phyloP scores from a whole-genome alignment of 2,329 filamentous ascomycete genomes.

The Aspergillus felis region DNA sequence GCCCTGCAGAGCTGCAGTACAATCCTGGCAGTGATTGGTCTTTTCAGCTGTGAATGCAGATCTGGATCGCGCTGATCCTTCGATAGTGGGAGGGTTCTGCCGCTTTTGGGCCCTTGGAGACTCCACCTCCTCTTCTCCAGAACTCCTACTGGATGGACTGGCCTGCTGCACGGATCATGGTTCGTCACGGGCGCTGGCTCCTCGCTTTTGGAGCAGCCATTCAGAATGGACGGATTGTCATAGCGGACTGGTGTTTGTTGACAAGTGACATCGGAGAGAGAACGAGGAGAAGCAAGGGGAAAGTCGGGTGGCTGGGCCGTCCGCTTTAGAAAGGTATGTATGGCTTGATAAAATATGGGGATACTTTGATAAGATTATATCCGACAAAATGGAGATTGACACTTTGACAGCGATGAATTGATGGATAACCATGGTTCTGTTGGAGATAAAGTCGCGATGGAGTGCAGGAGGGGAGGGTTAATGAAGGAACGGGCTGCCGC shows the following conservation, averaged over 20 bases:
- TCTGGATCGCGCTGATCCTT: slow-evolving; percentile 10
- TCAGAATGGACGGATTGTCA: slow-evolving; percentile 11
- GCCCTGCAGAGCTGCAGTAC: neutral
- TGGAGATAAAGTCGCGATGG: neutral
- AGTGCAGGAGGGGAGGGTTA: neutral
- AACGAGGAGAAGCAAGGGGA: neutral
- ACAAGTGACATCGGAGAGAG: neutral
- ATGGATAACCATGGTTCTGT: neutral
- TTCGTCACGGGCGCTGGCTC: slow-evolving; percentile 12
- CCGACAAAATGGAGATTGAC: no score
- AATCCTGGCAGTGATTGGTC: slow-evolving; percentile 5
- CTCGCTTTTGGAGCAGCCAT: slow-evolving; percentile 10
- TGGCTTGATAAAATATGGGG: no score
- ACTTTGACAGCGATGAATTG: no score
- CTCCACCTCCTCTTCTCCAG: slow-evolving; percentile 1
- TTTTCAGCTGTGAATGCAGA: slow-evolving; percentile 10
- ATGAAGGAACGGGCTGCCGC: neutral
- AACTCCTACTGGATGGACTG: slow-evolving; percentile 8
- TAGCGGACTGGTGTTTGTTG: neutral
- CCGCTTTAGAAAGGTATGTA: neutral
- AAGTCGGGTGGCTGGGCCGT: neutral
- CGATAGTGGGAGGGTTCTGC: slow-evolving; percentile 9
- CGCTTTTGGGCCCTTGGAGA: neutral
- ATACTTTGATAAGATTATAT: no score
- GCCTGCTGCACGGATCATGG: slow-evolving; percentile 23